Evolutionary conservation across 2,329 filamentous ascomycete genomes (phyloP).

Genomic region (Talaromyces sp.): DNA sequence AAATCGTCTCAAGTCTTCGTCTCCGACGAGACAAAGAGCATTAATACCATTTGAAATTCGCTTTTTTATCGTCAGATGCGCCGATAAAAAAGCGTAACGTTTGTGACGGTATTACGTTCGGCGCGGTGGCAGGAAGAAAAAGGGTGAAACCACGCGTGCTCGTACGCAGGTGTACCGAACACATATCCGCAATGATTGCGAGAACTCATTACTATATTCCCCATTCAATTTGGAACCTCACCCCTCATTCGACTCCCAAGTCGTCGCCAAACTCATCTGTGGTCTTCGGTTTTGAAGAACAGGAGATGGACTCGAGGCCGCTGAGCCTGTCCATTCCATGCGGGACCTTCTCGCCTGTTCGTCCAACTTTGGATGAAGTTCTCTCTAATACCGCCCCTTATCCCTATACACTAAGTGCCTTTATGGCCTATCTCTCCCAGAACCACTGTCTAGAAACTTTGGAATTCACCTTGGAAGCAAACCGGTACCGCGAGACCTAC

Average conservation of each 20-base stretch:
- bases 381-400: slow-evolving; percentile 77
- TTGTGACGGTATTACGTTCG: not conserved
- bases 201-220: slow-evolving; percentile 30
- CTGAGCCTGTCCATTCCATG: slow-evolving; percentile 37
- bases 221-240: slow-evolving; percentile 31
- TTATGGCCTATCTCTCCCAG: slow-evolving; percentile 93
- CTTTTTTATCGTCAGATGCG: slow-evolving; percentile 4
- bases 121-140: not conserved
- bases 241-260: slow-evolving; percentile 41
- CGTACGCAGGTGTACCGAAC: slow-evolving; percentile 12
- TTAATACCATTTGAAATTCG: not conserved
- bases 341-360: slow-evolving; percentile 38
- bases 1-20: not conserved
- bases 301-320: slow-evolving; percentile 41
- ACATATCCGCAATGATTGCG: slow-evolving; percentile 33
- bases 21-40: not conserved
- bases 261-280: slow-evolving; percentile 37
- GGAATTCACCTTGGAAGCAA: slow-evolving; percentile 92
- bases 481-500: slow-evolving; percentile 70
- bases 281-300: slow-evolving; percentile 34
- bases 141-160: not conserved
- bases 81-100: not conserved
- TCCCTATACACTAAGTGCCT: slow-evolving; percentile 85
- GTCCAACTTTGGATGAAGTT: slow-evolving; percentile 79
- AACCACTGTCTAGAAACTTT: slow-evolving; percentile 96